phyloP scores from a whole-genome alignment of 495 filamentous ascomycete species.

The Xylaria acuta region DNA sequence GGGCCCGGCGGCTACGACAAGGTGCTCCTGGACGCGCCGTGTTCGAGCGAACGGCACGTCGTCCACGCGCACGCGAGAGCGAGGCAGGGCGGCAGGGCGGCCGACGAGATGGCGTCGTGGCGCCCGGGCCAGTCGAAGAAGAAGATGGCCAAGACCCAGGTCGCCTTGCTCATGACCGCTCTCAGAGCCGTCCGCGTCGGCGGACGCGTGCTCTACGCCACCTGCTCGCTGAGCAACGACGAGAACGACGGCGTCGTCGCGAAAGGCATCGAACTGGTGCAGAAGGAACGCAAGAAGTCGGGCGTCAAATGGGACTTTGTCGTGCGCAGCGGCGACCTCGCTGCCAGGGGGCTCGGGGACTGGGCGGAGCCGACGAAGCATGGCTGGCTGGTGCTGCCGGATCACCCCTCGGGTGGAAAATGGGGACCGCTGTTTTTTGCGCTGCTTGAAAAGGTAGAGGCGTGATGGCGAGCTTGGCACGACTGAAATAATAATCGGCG shows the following conservation, averaged over 20 bases:
- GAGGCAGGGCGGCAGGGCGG: conserved; percentile 14
- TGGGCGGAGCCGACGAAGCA: conserved; percentile 26
- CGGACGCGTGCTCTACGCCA: conserved; percentile 26
- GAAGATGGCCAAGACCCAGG: conserved; percentile 29
- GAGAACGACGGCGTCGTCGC: conserved; percentile 27
- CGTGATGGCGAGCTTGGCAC: neutral
- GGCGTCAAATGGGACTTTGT: conserved; percentile 17
- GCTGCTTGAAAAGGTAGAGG: conserved; percentile 24
- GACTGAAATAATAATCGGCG: neutral
- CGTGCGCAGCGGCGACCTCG: conserved; percentile 24
- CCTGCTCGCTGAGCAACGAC: conserved; percentile 25
- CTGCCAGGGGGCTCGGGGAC: conserved; percentile 1
- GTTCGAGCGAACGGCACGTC: conserved; percentile 27
- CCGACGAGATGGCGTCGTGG: conserved; percentile 29
- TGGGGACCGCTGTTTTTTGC: conserved; percentile 30
- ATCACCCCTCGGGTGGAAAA: conserved; percentile 20
- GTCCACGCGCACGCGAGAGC: conserved; percentile 23
- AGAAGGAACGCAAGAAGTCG: conserved; percentile 27
- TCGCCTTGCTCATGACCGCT: conserved; percentile 23
- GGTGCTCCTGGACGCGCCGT: conserved; percentile 27
- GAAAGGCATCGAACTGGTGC: conserved; percentile 23
- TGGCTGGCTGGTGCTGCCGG: conserved; percentile 26
- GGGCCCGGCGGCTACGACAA: conserved; percentile 25
- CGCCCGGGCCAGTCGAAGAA: conserved; percentile 27
- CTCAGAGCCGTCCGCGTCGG: conserved; percentile 23